These are phyloP conservation scores for Volvariella volvacea DNA, from an alignment of 1,284 basidiomycete genomes.

Conservation along the genomic window DNA sequence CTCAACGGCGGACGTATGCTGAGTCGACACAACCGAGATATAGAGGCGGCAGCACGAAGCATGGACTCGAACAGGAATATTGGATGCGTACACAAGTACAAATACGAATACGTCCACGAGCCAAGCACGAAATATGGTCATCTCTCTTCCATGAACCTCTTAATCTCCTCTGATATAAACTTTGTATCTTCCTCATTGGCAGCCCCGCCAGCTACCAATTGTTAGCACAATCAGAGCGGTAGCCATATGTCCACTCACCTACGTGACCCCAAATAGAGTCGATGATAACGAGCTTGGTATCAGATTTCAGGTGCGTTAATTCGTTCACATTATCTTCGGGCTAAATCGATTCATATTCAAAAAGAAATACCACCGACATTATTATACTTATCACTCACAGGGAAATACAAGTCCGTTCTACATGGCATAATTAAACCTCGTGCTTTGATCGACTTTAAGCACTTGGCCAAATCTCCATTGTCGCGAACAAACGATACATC, in stretches of 20 bases:
- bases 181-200: background rate
- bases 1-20: slow-evolving; percentile 3
- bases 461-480: slow-evolving; percentile 32
- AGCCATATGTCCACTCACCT: slow-evolving; percentile 13
- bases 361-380: background rate
- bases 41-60: no score
- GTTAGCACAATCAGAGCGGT: background rate
- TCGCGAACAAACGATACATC: slow-evolving; percentile 43
- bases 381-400: no score
- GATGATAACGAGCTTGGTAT: slow-evolving; percentile 41
- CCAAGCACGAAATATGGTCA: background rate
- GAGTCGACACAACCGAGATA: no score
- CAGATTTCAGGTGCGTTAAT: slow-evolving; percentile 32
- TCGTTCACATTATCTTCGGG: slow-evolving; percentile 53
- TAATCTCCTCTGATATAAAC: background rate
- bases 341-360: slow-evolving; percentile 17
- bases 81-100: no score
- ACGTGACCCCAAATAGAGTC: slow-evolving; percentile 54
- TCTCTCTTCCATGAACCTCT: background rate
- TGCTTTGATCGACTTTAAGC: slow-evolving; percentile 39
- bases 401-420: slow-evolving; percentile 56
- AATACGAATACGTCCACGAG: no score
- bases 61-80: no score
- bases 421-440: slow-evolving; percentile 50
- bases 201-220: background rate